Evolutionary conservation across 164 flowering plant genomes (phyloP).

Genomic region (Stephania cephalantha): DNA sequence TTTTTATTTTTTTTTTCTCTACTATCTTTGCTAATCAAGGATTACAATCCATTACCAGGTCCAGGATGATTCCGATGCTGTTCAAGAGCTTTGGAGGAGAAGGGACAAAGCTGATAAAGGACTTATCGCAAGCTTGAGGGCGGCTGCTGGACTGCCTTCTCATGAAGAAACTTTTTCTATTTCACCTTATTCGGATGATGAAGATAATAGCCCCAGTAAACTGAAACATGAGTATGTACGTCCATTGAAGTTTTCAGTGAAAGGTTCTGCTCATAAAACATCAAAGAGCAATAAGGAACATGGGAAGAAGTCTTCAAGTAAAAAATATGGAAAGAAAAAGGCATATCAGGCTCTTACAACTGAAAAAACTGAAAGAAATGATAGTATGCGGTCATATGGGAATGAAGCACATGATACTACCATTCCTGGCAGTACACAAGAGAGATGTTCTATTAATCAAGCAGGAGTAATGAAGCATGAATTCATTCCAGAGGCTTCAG

Average conservation of each 20-base stretch:
- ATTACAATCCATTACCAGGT: conserved; percentile 37
- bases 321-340: conserved; percentile 57
- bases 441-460: conserved; percentile 43
- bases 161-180: conserved; percentile 83
- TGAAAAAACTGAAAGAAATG: conserved; percentile 31
- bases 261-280: conserved; percentile 60
- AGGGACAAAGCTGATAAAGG: conserved; percentile 68
- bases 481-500: conserved; percentile 40
- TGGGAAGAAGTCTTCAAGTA: conserved; percentile 53
- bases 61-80: conserved; percentile 82
- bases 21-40: background rate
- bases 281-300: conserved; percentile 59
- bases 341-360: conserved; percentile 26
- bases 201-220: conserved; percentile 51
- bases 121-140: conserved; percentile 77
- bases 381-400: conserved; percentile 28
- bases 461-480: conserved; percentile 46
- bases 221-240: conserved; percentile 58
- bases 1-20: background rate
- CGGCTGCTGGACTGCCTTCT: conserved; percentile 92
- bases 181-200: conserved; percentile 91
- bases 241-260: conserved; percentile 67
- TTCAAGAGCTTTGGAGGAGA: conserved; percentile 93
- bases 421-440: conserved; percentile 31
- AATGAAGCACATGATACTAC: conserved; percentile 36